Base-by-base conservation (phyloP, 2,329 filamentous ascomycete species). In the Cladobotryum mycophilum region DNA sequence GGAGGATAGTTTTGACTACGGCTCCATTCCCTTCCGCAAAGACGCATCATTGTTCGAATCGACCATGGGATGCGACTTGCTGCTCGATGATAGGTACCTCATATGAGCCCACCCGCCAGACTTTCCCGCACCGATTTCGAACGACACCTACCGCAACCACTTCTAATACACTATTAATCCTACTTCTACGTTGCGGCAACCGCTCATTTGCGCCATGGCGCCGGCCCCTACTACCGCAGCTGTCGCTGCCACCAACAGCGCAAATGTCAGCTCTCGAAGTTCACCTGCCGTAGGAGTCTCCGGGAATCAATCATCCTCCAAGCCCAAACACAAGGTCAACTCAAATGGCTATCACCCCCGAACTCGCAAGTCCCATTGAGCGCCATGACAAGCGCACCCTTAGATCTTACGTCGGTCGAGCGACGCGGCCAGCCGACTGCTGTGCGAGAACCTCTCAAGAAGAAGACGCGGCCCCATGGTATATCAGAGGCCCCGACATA, bases 401-500 rank as follows among this genome's bases (percentile, higher is more conserved):
- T 99, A 54, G 91, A 97, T 62, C 73, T 97, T 60, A 83, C 82
- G 46, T 95, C 89, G 1, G 93, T 99, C 54, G 93, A 97, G 74
- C 86, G 92, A 63, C 85, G 90, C 68, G 91, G 89, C 47, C 87
- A 93, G 60, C 81, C 88, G 20, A 89, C 82, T 30, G 83, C 86
- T 47, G 82, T 82, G 59, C 83, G 86, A 62, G 89, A 95, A 64
- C 79, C 84, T 5, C 76, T 79, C n/a, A 88, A 89, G 67, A 84
- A 85, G 67, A 85, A 85, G 65, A 83, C 81, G 59, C 82, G 93
- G 47, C 88, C 88, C 36, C 90, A 95, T 69, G 89, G 85, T 41
- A 78, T 99, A 40, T 80, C 87, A 57, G 92, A 97, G 65, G 92
- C 93, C 25, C 92, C 92, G 2, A 93, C 89, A 5, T 99, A 89